These are phyloP conservation scores for Phylloporus rhodoxanthus DNA, from an alignment of 768 basidiomycete species.

Conservation along the genomic window DNA sequence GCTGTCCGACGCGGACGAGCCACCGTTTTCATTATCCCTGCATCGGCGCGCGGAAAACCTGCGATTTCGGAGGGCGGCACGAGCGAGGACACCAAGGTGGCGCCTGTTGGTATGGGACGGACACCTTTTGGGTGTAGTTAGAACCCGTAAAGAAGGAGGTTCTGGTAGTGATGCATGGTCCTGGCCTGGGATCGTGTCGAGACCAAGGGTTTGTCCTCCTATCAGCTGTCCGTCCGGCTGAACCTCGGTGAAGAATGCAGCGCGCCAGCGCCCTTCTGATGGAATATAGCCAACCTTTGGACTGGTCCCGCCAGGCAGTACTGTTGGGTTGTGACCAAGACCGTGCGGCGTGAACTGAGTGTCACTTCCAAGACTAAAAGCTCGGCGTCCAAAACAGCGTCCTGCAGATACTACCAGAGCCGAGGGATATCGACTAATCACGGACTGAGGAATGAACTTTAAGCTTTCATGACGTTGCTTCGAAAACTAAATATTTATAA, in stretches of 20 bases:
- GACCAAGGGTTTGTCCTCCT: not conserved
- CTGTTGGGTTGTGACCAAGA: not conserved
- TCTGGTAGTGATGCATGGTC: not conserved
- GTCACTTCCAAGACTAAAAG: not conserved
- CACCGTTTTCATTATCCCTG: not conserved
- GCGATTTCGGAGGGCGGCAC: constrained; percentile 20
- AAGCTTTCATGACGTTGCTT: constrained; percentile 19
- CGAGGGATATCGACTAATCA: constrained; percentile 21
- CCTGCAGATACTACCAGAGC: not conserved
- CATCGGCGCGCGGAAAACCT: constrained; percentile 1
- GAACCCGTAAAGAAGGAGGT: not conserved
- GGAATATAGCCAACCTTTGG: constrained; percentile 4
- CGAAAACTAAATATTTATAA: not conserved
- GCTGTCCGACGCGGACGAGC: constrained; percentile 12
- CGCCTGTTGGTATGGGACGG: not conserved
- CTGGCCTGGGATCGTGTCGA: not conserved
- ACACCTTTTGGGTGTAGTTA: not conserved
- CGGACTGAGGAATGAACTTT: constrained; percentile 24
- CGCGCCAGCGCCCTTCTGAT: not conserved
- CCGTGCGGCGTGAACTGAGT: not conserved
- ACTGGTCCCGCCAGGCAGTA: constrained; percentile 1
- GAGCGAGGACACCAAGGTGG: constrained; percentile 15
- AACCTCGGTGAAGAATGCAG: constrained; percentile 1
- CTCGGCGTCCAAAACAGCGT: not conserved
- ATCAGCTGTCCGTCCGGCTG: not conserved